Evolutionary conservation across 2,329 filamentous ascomycete genomes (phyloP).

Genomic region (Ophiocordyceps australis): DNA sequence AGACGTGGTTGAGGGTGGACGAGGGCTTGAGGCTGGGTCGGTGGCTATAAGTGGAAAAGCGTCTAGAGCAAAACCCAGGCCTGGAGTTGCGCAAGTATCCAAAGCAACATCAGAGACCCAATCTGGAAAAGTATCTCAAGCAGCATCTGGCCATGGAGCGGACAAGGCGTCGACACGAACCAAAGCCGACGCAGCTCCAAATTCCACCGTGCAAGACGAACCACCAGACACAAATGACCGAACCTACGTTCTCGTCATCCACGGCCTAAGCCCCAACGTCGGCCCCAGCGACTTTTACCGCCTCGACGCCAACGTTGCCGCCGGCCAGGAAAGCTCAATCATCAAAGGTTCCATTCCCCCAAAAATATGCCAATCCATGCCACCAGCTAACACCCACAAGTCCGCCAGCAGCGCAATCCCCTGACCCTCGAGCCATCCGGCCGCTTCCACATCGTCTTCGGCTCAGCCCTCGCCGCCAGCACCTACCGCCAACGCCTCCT

Average conservation of each 20-base stretch:
- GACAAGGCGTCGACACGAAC: too few species aligned
- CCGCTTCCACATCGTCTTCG: slow-evolving; percentile 54
- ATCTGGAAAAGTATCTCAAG: too few species aligned
- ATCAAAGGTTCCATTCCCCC: slow-evolving; percentile 42
- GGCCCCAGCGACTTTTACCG: slow-evolving; percentile 54
- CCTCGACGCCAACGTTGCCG: slow-evolving; percentile 44
- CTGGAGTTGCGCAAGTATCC: too few species aligned
- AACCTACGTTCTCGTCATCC: slow-evolving; percentile 32
- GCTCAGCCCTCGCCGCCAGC: slow-evolving; percentile 34
- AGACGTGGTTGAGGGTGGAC: too few species aligned
- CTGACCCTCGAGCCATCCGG: slow-evolving; percentile 43
- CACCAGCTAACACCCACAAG: slow-evolving; percentile 9
- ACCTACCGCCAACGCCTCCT: slow-evolving; percentile 31
- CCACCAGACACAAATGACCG: neutral
- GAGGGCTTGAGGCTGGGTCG: too few species aligned
- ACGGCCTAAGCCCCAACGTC: slow-evolving; percentile 38
- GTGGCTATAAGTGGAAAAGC: too few species aligned
- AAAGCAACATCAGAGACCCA: too few species aligned
- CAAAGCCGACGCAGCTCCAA: too few species aligned
- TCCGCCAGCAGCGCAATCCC: slow-evolving; percentile 47
- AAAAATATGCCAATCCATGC: slow-evolving; percentile 14
- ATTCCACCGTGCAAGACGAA: too few species aligned
- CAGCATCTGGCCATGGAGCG: too few species aligned
- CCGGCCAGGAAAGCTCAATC: too few species aligned
- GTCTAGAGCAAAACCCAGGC: too few species aligned